phyloP scores from a whole-genome alignment of 352 stramenopile species.

The Halophytophthora batemanensis region DNA sequence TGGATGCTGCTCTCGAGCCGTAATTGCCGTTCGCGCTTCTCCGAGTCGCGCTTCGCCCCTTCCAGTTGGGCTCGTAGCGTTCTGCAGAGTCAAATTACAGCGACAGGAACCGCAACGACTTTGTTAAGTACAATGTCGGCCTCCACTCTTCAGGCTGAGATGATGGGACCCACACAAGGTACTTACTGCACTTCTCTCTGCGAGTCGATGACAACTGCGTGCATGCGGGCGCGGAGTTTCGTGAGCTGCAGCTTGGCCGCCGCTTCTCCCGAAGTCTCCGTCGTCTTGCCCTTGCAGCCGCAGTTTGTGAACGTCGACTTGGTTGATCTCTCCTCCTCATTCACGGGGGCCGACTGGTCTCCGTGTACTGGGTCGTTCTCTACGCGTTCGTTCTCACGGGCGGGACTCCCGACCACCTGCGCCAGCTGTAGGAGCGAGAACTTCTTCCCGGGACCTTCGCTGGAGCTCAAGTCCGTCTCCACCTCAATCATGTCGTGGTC shows the following conservation, averaged over 20 bases:
- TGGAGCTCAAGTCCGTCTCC: background rate
- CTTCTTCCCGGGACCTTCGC: constrained; percentile 4
- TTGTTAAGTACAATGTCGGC: constrained; percentile 7
- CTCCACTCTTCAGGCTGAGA: background rate
- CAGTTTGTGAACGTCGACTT: constrained; percentile 2
- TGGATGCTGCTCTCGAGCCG: constrained; percentile 43
- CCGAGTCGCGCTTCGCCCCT: constrained; percentile 27
- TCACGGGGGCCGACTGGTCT: constrained; percentile 17
- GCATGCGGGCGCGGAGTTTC: constrained; percentile 47
- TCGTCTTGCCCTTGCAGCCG: constrained; percentile 18
- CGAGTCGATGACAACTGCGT: constrained; percentile 44
- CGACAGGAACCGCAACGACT: background rate
- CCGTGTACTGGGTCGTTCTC: constrained; percentile 19
- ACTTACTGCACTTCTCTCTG: constrained; percentile 45
- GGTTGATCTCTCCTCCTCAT: constrained; percentile 10
- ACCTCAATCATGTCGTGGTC: constrained; percentile 13
- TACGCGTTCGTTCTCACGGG: constrained; percentile 17
- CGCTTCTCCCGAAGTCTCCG: constrained; percentile 20
- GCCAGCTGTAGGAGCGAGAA: constrained; percentile 5
- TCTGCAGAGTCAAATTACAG: constrained; percentile 16
- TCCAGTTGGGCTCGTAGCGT: constrained; percentile 43
- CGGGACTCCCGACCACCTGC: background rate
- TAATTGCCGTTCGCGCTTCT: constrained; percentile 46
- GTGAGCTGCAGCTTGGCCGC: constrained; percentile 41
- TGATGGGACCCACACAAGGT: background rate